These are phyloP conservation scores for Pestalotiopsis fici DNA, from an alignment of 2,329 filamentous ascomycete species.

Conservation along the genomic window DNA sequence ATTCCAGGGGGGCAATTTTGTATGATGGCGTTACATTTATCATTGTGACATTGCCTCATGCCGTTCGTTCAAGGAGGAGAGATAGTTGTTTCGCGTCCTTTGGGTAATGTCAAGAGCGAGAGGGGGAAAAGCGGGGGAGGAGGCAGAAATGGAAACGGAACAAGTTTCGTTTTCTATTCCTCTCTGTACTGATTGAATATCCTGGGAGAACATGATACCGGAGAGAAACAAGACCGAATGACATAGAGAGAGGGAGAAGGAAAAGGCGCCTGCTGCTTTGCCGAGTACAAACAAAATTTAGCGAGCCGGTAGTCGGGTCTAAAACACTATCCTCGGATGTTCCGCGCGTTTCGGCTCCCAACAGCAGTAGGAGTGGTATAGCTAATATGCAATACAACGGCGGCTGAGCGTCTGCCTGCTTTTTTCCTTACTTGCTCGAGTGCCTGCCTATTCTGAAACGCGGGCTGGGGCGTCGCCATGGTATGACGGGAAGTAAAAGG, in stretches of 20 bases:
- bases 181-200: too few species aligned
- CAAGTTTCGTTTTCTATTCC: too few species aligned
- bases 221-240: too few species aligned
- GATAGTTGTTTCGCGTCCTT: not conserved
- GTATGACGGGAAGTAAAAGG: too few species aligned
- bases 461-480: not conserved
- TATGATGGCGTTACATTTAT: not conserved
- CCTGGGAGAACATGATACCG: too few species aligned
- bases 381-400: not conserved
- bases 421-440: not conserved
- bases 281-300: too few species aligned
- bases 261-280: too few species aligned
- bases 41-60: not conserved
- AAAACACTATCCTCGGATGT: too few species aligned
- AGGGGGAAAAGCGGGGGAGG: not conserved
- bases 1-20: not conserved
- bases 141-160: too few species aligned
- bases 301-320: too few species aligned
- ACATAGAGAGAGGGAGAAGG: too few species aligned
- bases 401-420: not conserved
- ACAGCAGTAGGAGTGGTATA: not conserved
- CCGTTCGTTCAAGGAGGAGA: not conserved
- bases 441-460: conserved; percentile 3
- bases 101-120: not conserved
- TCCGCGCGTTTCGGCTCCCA: not conserved